Evolutionary conservation across 164 flowering plant species (phyloP), one percentile per base, ranked within the genome.

Genomic region (Kingdonia uniflora): DNA sequence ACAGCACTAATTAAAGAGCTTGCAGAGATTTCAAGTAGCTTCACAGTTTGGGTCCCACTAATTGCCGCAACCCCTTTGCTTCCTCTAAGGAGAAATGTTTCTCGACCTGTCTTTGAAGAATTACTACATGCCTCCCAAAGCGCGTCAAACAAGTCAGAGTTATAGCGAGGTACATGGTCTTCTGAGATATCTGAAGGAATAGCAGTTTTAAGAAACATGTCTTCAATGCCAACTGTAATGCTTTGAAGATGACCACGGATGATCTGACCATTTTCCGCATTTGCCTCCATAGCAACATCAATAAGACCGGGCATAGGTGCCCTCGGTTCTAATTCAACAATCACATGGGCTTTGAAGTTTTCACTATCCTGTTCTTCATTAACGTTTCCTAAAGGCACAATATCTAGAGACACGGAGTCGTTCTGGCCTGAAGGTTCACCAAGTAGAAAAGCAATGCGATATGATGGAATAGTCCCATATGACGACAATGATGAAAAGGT

Each of bases 221-320:
- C 97, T 68, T 88, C 99, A 41, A 92, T 86, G 40, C 99, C 99
- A 7, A 88, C 75, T 15, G 75, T 61, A 54, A 88, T 58, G 54
- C 78, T 76, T 14, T 73, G 76, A 45, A 92, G 94, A 63, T 71
- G 76, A 24, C 97, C 94, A 25, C 37, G 50, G 29, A 88, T 80
- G 23, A 81, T 69, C 67, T 80, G 86, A 42, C 95, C 95, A 71
- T 79, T 78, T 61, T 79, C 95, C 57, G 80, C 66, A 66, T 86
- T 88, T 67, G 97, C 65, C 71, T 88, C 85, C 56, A 88, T 74
- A 11, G 64, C 45, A 42, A 84, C 85, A 70, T 86, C 79, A 52
- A 92, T 71, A 3, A 86, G 59, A 50, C 97, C 97, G 12, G 99
- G 97, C 58, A 80, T 69, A 19, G 99, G 99, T 55, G 86, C 97